Evolutionary conservation across 441 rosid species (phyloP).

Genomic region (Hura crepitans): DNA sequence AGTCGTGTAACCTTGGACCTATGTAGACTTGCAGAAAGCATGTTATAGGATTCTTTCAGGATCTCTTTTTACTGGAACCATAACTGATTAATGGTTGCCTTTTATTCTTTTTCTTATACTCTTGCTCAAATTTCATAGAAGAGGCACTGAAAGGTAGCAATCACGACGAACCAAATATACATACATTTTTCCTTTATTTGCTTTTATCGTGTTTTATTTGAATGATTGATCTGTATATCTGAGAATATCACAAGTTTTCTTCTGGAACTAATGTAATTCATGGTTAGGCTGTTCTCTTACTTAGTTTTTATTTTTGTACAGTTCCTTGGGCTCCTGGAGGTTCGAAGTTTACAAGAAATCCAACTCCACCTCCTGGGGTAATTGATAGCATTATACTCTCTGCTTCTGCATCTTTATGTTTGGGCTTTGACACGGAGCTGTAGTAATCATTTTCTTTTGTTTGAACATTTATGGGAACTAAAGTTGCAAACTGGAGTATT

Average conservation of each 20-base stretch:
- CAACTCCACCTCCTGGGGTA: slow-evolving; percentile 88
- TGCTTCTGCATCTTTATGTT: background rate
- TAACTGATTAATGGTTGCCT: background rate
- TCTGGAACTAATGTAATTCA: background rate
- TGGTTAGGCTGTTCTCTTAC: slow-evolving; percentile 15
- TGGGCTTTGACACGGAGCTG: background rate
- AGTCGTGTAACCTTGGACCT: background rate
- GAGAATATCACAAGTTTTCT: background rate
- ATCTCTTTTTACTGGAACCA: background rate
- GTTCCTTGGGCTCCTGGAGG: slow-evolving; percentile 99
- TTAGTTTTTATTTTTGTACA: slow-evolving; percentile 34
- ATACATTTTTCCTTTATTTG: background rate
- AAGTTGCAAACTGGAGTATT: background rate
- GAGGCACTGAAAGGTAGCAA: background rate
- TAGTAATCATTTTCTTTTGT: background rate
- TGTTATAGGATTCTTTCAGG: background rate
- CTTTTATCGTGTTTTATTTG: background rate
- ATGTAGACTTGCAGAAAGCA: background rate
- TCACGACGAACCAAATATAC: background rate
- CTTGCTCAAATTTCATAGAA: background rate
- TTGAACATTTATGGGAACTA: background rate
- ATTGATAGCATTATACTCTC: background rate
- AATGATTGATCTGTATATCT: background rate
- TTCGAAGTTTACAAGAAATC: slow-evolving; percentile 83
- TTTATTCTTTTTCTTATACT: background rate